phyloP scores from a whole-genome alignment of 1,284 basidiomycete genomes.

The Amylostereum chailletii region DNA sequence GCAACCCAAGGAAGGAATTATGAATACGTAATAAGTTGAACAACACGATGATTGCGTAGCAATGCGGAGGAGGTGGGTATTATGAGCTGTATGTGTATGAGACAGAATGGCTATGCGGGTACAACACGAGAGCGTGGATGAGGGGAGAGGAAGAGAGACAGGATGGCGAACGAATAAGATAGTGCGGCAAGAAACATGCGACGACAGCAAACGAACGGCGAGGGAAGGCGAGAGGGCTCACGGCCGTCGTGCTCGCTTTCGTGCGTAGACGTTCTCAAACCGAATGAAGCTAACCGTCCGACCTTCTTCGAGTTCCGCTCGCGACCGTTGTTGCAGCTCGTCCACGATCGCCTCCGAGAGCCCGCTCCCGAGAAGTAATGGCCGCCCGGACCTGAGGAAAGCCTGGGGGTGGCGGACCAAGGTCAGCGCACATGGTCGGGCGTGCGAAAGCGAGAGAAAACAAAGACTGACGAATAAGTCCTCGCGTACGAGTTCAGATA shows the following conservation, averaged over 20 bases:
- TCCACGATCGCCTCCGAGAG: constrained; percentile 42
- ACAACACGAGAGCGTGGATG: no score
- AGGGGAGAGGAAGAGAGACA: no score
- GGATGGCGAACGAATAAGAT: no score
- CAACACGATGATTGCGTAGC: no score
- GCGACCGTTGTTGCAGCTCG: constrained; percentile 40
- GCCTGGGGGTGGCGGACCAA: constrained; percentile 28
- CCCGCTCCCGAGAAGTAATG: constrained; percentile 56
- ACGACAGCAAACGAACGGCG: not conserved
- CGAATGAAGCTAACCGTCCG: constrained; percentile 39
- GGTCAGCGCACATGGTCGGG: not conserved
- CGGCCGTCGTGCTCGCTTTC: constrained; percentile 27
- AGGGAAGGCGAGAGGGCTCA: not conserved
- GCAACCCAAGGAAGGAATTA: no score
- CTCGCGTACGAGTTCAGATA: constrained; percentile 29
- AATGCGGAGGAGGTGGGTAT: no score
- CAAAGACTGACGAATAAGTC: constrained; percentile 30
- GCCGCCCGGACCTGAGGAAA: constrained; percentile 56
- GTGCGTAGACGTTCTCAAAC: constrained; percentile 51
- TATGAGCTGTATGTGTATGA: no score
- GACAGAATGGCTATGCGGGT: no score
- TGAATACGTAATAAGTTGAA: no score
- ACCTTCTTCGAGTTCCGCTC: constrained; percentile 42
- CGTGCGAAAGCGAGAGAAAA: not conserved
- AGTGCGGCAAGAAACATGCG: no score